A percentile compares a stretch with the other conserved stretches of the same genome.
Conservation (phyloP, 1,284 basidiomycete species). For the Ceratobasidium sp. region DNA sequence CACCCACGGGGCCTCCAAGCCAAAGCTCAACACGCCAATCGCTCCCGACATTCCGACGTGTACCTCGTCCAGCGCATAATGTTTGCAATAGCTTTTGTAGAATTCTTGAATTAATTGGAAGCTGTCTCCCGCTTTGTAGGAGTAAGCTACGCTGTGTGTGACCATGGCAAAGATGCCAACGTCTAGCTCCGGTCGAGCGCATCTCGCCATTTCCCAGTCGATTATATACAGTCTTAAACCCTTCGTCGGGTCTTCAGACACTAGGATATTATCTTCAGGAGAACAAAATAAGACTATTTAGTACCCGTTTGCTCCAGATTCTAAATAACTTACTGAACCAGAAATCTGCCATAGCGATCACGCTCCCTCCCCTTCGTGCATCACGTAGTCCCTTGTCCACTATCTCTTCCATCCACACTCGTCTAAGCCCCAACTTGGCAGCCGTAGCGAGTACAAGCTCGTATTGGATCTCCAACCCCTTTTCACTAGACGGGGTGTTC, state of each 20-base stretch:
- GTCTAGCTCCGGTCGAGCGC: constrained; percentile 29
- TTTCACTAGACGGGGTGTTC: not conserved
- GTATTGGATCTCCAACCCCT: not conserved
- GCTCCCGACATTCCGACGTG: constrained; percentile 9
- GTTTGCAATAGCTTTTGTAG: not conserved
- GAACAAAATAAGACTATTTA: not conserved
- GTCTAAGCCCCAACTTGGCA: constrained; percentile 7
- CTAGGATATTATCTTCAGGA: not conserved
- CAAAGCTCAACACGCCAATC: constrained; percentile 28
- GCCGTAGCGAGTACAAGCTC: not conserved
- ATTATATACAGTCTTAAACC: constrained; percentile 21
- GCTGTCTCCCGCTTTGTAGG: not conserved
- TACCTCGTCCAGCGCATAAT: constrained; percentile 4
- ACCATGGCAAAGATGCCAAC: constrained; percentile 7
- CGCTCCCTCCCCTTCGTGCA: constrained; percentile 52
- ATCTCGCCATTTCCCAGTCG: constrained; percentile 31
- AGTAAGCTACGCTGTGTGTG: not conserved
- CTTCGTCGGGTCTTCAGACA: not conserved
- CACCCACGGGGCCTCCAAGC: constrained; percentile 8
- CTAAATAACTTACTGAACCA: constrained; percentile 15
- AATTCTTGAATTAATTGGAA: constrained; percentile 8
- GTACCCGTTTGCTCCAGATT: too few relatives aligned
- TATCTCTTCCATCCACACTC: constrained; percentile 50
- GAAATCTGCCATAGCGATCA: constrained; percentile 32
- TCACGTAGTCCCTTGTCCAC: constrained; percentile 55